Base-by-base conservation (phyloP, 805 yeast species). In the Starmerella floricola region DNA sequence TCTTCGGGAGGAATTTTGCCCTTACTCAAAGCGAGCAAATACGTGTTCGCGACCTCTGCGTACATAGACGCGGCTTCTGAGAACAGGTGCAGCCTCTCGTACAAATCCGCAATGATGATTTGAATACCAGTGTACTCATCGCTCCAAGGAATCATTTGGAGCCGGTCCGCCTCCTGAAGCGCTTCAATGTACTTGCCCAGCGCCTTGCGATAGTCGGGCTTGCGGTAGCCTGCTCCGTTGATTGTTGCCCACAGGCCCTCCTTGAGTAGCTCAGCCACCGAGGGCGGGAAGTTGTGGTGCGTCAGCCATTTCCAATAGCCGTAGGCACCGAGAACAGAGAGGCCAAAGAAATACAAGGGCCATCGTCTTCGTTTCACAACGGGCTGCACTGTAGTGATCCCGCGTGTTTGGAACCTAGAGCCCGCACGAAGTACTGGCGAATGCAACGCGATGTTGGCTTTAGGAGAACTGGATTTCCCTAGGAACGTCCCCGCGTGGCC, bases 111-210 rank as follows among this genome's bases (percentile, higher is more conserved):
- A 28, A 84, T 65, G 55, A 87, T 84, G 58, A 88, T 66, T 55
- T 87, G 94, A 40, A 88, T 74, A 0, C 96, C 95, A 0, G 96
- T 87, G 59, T 82, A 87, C 55, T 82, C 88, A 55, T 84, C 91
- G 43, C 75, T 67, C 26, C 80, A 52, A 10, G 70, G 71, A 47
- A 74, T 72, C 62, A 84, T 58, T 0, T 67, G 68, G 35, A 74
- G 61, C 21, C 68, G 63, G 29, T 76, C 70, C 31, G 85, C 78
- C 47, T 73, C 69, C 23, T 74, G 67, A 21, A 86, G 62, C 0
- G 94, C 94, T 49, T 79, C 78, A 34, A 83, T 69, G 60, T 87
- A 88, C 52, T 71, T 67, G 44, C 72, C 70, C 45, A 85, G 64
- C 0, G 96, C 94, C 46, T 73, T 64, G 40, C 71, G 66, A 60